A percentile compares a stretch with the other conserved stretches of the same genome.
These are phyloP conservation scores for Hericium coralloides DNA, from an alignment of 768 basidiomycete genomes.

Conservation along the genomic window DNA sequence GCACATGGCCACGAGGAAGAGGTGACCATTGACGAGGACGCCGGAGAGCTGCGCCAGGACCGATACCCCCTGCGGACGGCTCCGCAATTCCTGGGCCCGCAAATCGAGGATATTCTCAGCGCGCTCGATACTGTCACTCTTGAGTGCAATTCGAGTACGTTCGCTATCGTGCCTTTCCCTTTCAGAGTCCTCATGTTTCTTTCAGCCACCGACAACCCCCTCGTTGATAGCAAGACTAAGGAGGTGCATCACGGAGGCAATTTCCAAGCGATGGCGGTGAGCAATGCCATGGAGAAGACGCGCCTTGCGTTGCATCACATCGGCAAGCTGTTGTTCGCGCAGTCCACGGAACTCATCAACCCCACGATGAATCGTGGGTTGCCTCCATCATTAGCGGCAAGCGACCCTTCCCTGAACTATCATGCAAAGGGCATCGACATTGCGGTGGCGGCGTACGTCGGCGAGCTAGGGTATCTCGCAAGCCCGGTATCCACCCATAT, in stretches of 20 bases:
- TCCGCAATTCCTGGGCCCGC: conserved; percentile 82
- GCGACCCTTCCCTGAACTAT: conserved; percentile 75
- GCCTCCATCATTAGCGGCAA: conserved; percentile 70
- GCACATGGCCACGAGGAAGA: conserved; percentile 63
- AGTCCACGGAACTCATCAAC: conserved; percentile 64
- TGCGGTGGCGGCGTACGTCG: conserved; percentile 69
- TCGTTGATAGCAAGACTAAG: conserved; percentile 60
- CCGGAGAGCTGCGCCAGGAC: conserved; percentile 71
- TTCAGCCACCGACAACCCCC: conserved; percentile 82
- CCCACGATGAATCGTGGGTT: conserved; percentile 79
- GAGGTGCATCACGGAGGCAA: conserved; percentile 77
- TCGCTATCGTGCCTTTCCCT: not conserved
- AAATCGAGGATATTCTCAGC: conserved; percentile 68
- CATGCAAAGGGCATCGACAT: conserved; percentile 84
- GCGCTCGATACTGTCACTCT: conserved; percentile 55
- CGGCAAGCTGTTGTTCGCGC: conserved; percentile 43
- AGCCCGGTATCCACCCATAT: conserved; percentile 80
- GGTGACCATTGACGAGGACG: conserved; percentile 61
- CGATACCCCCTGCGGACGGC: conserved; percentile 68
- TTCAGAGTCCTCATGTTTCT: not conserved
- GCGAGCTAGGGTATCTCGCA: conserved; percentile 75
- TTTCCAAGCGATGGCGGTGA: conserved; percentile 83
- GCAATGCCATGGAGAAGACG: conserved; percentile 84
- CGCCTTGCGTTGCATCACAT: conserved; percentile 46
- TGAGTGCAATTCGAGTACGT: conserved; percentile 78